Evolutionary conservation across 495 filamentous ascomycete genomes (phyloP).

Genomic region (Cercophora sp.): DNA sequence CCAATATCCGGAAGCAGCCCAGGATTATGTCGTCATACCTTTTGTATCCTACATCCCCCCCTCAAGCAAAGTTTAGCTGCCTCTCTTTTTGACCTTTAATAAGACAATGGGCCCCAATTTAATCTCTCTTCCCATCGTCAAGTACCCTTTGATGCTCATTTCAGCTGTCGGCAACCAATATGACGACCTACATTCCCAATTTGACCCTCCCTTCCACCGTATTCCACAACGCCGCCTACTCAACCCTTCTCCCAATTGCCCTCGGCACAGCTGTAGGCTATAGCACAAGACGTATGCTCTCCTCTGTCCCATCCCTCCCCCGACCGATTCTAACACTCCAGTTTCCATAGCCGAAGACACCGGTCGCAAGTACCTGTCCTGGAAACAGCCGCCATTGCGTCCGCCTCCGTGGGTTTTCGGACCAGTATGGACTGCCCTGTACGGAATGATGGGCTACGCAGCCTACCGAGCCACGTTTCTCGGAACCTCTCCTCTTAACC

Average conservation of each 20-base stretch:
- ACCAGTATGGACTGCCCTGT: slow-evolving; percentile 81
- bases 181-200: slow-evolving; percentile 63
- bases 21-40: too few relatives aligned
- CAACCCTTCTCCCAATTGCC: slow-evolving; percentile 65
- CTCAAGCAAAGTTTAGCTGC: too few relatives aligned
- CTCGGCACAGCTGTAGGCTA: slow-evolving; percentile 63
- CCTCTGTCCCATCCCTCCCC: slow-evolving; percentile 1
- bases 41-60: too few relatives aligned
- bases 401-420: slow-evolving; percentile 80
- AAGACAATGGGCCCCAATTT: too few relatives aligned
- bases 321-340: slow-evolving; percentile 7
- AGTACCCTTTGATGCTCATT: too few relatives aligned
- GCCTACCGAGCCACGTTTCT: slow-evolving; percentile 62
- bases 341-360: slow-evolving; percentile 35
- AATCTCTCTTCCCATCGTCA: too few relatives aligned
- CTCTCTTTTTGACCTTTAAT: background rate
- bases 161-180: too few relatives aligned
- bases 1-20: too few relatives aligned
- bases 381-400: slow-evolving; percentile 74
- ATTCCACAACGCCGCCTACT: slow-evolving; percentile 61
- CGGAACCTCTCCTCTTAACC: slow-evolving; percentile 45
- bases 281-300: slow-evolving; percentile 49
- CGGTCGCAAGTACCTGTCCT: slow-evolving; percentile 56
- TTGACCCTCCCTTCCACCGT: slow-evolving; percentile 61
- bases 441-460: slow-evolving; percentile 85